These are phyloP conservation scores for Boletus speciosus DNA, from an alignment of 768 basidiomycete species.

Conservation along the genomic window DNA sequence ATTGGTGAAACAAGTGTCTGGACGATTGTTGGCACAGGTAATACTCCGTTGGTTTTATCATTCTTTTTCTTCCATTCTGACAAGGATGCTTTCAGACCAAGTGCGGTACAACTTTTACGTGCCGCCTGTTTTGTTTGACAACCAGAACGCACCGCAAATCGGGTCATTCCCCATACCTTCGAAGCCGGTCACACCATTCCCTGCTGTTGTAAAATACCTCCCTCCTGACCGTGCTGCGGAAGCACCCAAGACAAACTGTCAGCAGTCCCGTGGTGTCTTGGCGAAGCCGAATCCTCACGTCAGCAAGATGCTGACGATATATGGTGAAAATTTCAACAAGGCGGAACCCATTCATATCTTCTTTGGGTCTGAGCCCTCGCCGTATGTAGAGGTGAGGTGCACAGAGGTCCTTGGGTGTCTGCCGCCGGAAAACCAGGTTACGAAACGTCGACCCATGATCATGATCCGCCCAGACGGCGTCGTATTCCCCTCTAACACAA, in stretches of 20 bases:
- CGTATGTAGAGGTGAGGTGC: constrained; percentile 85
- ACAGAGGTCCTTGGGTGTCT: constrained; percentile 81
- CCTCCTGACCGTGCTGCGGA: constrained; percentile 86
- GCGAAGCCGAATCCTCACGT: constrained; percentile 77
- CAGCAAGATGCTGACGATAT: constrained; percentile 78
- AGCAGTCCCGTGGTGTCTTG: constrained; percentile 61
- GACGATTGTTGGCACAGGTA: constrained; percentile 92
- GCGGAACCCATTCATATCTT: constrained; percentile 77
- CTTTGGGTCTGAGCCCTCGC: constrained; percentile 83
- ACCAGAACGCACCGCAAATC: constrained; percentile 66
- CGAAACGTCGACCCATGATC: constrained; percentile 75
- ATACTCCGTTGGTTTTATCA: constrained; percentile 8
- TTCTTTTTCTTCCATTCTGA: constrained; percentile 11
- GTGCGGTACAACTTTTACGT: constrained; percentile 93
- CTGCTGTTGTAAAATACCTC: constrained; percentile 85
- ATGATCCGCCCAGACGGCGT: constrained; percentile 83
- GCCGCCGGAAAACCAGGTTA: constrained; percentile 64
- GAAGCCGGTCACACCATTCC: constrained; percentile 83
- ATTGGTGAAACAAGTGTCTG: constrained; percentile 93
- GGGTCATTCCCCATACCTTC: constrained; percentile 76
- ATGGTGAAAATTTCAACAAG: constrained; percentile 88
- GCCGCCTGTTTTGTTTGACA: constrained; percentile 79
- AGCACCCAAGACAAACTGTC: constrained; percentile 69
- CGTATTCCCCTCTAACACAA: constrained; percentile 77
- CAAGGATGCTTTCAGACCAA: constrained; percentile 55